A percentile compares a stretch with the other conserved stretches of the same genome.
phyloP scores from a whole-genome alignment of 345 rosid genomes.

The Euclidium syriacum region DNA sequence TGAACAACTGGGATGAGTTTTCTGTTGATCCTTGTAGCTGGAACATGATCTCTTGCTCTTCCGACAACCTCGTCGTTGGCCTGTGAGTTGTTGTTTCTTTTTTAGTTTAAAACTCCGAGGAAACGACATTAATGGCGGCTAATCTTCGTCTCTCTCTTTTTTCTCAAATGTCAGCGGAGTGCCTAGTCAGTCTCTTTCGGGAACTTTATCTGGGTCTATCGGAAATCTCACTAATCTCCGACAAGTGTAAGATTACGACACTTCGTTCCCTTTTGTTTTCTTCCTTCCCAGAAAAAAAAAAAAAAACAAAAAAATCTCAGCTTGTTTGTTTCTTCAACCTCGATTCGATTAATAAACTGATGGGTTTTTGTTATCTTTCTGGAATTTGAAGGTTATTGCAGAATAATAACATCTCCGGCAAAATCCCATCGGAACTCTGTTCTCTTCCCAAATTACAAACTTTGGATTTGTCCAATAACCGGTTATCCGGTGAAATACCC shows the following conservation, averaged over 20 bases:
- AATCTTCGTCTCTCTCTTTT: conserved; percentile 3
- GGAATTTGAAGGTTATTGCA: conserved; percentile 63
- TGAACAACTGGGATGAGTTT: conserved; percentile 88
- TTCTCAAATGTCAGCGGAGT: conserved; percentile 54
- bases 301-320: not conserved
- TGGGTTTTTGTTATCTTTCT: not conserved
- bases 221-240: conserved; percentile 86
- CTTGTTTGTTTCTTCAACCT: conserved; percentile 3
- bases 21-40: conserved; percentile 98
- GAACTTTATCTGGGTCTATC: conserved; percentile 61
- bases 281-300: not conserved
- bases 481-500: conserved; percentile 60
- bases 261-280: conserved; percentile 5
- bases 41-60: conserved; percentile 89
- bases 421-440: conserved; percentile 66
- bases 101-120: not conserved
- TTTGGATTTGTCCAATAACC: conserved; percentile 81
- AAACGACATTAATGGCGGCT: conserved; percentile 17
- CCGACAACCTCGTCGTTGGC: conserved; percentile 74
- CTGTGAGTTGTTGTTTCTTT: conserved; percentile 42
- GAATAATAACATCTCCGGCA: conserved; percentile 87
- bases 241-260: conserved; percentile 61
- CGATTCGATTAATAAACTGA: not conserved
- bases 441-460: conserved; percentile 64
- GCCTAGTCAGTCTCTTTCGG: conserved; percentile 91